Evolutionary conservation across 352 stramenopile genomes (phyloP).

Genomic region (Phytopythium boreale): DNA sequence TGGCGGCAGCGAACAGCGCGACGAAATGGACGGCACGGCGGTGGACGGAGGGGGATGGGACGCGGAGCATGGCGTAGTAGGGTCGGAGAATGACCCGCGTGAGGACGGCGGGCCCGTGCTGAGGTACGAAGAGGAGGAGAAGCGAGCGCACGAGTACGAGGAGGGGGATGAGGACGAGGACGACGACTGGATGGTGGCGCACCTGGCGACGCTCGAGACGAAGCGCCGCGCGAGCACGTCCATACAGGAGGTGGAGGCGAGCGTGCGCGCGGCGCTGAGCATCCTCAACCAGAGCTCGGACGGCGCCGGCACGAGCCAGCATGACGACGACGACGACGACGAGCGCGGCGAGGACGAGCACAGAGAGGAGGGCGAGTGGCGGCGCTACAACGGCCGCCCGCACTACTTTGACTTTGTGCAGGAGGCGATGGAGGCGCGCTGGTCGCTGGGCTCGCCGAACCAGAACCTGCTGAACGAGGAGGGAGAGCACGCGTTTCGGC

Average conservation of each 20-base stretch:
- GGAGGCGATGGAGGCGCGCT: slow-evolving; percentile 35
- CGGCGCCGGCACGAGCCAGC: slow-evolving; percentile 1
- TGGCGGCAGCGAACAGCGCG: background rate
- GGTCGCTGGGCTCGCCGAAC: slow-evolving; percentile 12
- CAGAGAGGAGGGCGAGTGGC: slow-evolving; percentile 1
- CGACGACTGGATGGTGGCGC: slow-evolving; percentile 31
- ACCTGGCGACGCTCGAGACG: slow-evolving; percentile 12
- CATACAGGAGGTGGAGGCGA: slow-evolving; percentile 45
- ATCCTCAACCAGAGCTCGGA: slow-evolving; percentile 38
- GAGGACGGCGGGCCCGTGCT: background rate
- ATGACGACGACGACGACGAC: slow-evolving; percentile 14
- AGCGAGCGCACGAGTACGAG: slow-evolving; percentile 4
- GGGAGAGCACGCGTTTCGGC: background rate
- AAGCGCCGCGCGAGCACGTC: slow-evolving; percentile 1
- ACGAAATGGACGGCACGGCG: background rate
- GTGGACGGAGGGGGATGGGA: background rate
- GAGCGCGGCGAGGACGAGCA: slow-evolving; percentile 14
- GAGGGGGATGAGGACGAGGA: slow-evolving; percentile 29
- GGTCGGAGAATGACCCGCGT: background rate
- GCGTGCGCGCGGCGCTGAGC: slow-evolving; percentile 43
- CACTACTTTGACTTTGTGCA: slow-evolving; percentile 56
- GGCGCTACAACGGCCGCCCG: slow-evolving; percentile 2
- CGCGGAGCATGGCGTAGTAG: background rate
- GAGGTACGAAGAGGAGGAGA: background rate
- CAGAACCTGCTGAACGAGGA: slow-evolving; percentile 3